A percentile compares a stretch with the other conserved stretches of the same genome.
Evolutionary conservation across 768 basidiomycete genomes (phyloP).

Genomic region (Wakefieldia striispora): DNA sequence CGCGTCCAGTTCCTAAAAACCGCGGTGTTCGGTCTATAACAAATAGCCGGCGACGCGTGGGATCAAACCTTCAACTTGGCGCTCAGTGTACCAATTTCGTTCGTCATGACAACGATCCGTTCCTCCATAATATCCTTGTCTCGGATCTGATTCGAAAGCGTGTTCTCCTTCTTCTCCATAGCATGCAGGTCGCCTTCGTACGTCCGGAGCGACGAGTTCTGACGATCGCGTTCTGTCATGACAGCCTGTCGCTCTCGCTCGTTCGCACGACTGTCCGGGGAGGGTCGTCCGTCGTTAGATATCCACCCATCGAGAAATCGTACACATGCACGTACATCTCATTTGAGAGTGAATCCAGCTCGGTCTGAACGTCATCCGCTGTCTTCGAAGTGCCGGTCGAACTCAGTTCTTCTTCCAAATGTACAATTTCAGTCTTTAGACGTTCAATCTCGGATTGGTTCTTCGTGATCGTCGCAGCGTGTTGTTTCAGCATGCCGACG

Average conservation of each 20-base stretch:
- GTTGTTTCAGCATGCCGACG: slow-evolving; percentile 56
- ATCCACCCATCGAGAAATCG: neutral
- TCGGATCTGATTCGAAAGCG: slow-evolving; percentile 53
- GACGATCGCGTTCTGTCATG: slow-evolving; percentile 60
- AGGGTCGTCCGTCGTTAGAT: neutral
- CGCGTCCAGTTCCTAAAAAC: slow-evolving; percentile 56
- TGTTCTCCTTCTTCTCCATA: slow-evolving; percentile 60
- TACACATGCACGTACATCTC: slow-evolving; percentile 30
- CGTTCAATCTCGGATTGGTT: slow-evolving; percentile 57
- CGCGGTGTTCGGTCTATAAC: neutral
- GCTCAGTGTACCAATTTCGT: slow-evolving; percentile 48
- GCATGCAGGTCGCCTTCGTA: slow-evolving; percentile 60
- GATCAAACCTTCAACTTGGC: slow-evolving; percentile 49
- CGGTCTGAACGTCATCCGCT: slow-evolving; percentile 78
- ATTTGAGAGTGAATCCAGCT: slow-evolving; percentile 61
- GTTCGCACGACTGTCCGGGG: slow-evolving; percentile 50
- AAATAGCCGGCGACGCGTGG: neutral
- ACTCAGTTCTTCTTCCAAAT: slow-evolving; percentile 67
- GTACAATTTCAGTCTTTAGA: slow-evolving; percentile 57
- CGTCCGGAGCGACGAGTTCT: slow-evolving; percentile 47
- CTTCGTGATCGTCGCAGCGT: slow-evolving; percentile 56
- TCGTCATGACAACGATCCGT: slow-evolving; percentile 54
- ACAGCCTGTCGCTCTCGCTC: slow-evolving; percentile 63
- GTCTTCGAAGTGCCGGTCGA: slow-evolving; percentile 78
- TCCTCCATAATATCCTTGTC: slow-evolving; percentile 58